A percentile compares a stretch with the other conserved stretches of the same genome.
Evolutionary conservation across 371 early-diverging fungal genomes (phyloP).

Genomic region (Rhizopus stolonifer): DNA sequence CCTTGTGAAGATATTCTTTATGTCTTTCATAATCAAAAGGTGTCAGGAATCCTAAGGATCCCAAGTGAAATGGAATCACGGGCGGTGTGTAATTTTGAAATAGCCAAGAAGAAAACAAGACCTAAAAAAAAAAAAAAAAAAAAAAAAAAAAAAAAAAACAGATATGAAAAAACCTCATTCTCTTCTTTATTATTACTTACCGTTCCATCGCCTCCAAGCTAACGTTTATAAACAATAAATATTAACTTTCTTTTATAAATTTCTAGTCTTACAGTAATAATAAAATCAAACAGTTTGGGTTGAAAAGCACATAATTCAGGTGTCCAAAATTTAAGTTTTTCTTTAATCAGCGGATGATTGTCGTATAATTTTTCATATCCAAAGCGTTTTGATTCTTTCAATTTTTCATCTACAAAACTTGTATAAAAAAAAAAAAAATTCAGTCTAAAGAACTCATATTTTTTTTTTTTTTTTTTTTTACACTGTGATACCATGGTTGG

Average conservation of each 20-base stretch:
- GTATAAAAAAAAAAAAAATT: too few relatives aligned
- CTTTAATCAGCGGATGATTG: conserved; percentile 22
- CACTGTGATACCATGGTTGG: conserved; percentile 62
- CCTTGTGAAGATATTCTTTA: conserved; percentile 53
- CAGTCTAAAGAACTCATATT: too few relatives aligned
- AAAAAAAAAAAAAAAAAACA: conserved; percentile 82
- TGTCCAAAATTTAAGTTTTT: conserved; percentile 75
- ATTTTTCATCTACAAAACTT: conserved; percentile 68
- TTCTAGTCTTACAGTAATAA: conserved; percentile 63
- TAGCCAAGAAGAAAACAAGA: conserved; percentile 87
- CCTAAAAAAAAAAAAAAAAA: too few relatives aligned
- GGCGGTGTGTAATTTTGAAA: conserved; percentile 92
- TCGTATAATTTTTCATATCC: conserved; percentile 42
- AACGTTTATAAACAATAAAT: neutral
- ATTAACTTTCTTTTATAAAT: too few relatives aligned
- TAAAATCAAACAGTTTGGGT: conserved; percentile 77
- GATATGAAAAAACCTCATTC: conserved; percentile 54
- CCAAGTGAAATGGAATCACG: conserved; percentile 87
- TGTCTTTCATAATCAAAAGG: conserved; percentile 77
- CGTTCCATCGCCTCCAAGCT: conserved; percentile 90
- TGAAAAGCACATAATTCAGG: conserved; percentile 67
- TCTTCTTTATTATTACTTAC: conserved; percentile 67
- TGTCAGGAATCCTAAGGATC: conserved; percentile 91
- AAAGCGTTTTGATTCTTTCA: conserved; percentile 62
- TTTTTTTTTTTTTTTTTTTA: too few relatives aligned